phyloP scores from a whole-genome alignment of 31 red algal genomes.

The Endocladia muricata region DNA sequence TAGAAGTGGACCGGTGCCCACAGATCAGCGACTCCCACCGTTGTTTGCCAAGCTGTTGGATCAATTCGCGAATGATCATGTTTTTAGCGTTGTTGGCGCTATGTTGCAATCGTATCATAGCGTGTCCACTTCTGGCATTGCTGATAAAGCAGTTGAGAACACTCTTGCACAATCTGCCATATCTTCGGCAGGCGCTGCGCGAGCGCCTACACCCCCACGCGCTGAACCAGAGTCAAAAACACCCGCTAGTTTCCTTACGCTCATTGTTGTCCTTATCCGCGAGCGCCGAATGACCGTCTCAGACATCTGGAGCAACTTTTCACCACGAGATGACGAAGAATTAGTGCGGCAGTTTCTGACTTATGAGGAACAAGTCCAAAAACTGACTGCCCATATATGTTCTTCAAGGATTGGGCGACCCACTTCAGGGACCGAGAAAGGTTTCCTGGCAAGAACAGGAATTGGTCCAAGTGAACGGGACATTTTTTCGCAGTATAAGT shows the following conservation, averaged over 20 bases:
- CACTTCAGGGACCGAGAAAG: neutral
- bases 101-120: slow-evolving; percentile 46
- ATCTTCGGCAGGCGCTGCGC: neutral
- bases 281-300: slow-evolving; percentile 19
- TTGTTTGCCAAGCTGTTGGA: slow-evolving; percentile 13
- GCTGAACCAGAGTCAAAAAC: neutral
- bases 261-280: slow-evolving; percentile 23
- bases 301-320: slow-evolving; percentile 42
- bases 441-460: neutral
- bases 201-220: neutral
- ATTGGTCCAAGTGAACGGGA: slow-evolving; percentile 35
- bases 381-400: neutral
- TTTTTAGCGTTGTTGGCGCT: slow-evolving; percentile 35
- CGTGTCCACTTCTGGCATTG: neutral
- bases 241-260: neutral
- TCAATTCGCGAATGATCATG: slow-evolving; percentile 23
- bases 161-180: no score
- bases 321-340: slow-evolving; percentile 12
- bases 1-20: slow-evolving; percentile 7
- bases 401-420: neutral
- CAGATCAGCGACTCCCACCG: slow-evolving; percentile 29
- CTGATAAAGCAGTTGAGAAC: neutral
- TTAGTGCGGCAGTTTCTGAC: slow-evolving; percentile 15
- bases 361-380: slow-evolving; percentile 27
- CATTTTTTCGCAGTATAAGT: slow-evolving; percentile 21